These are phyloP conservation scores for Pseudomonodictys pantanalensis DNA, from an alignment of 495 filamentous ascomycete species.

Conservation along the genomic window DNA sequence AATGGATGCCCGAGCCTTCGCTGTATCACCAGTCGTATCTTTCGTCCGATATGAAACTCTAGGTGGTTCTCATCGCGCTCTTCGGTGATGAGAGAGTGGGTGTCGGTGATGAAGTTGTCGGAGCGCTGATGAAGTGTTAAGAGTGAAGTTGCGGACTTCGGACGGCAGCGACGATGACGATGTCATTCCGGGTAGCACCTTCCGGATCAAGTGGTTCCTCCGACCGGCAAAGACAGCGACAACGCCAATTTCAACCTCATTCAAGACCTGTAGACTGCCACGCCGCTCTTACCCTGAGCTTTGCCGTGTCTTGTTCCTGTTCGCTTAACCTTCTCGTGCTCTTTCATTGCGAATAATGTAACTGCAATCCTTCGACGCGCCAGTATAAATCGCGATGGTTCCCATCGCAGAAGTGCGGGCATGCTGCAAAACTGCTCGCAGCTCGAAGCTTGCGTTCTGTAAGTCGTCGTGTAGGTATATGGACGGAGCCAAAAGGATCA, in stretches of 20 bases:
- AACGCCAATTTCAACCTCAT: background rate
- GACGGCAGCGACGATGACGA: background rate
- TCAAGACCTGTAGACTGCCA: constrained; percentile 3
- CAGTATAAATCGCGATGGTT: background rate
- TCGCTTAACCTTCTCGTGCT: background rate
- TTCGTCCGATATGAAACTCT: too few relatives aligned
- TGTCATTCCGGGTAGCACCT: constrained; percentile 8
- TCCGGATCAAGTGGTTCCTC: constrained; percentile 5
- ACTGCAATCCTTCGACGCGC: too few relatives aligned
- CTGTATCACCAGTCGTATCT: too few relatives aligned
- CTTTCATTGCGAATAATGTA: background rate
- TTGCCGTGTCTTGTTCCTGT: too few relatives aligned
- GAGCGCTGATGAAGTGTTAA: too few relatives aligned
- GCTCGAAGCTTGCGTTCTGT: too few relatives aligned
- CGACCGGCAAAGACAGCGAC: constrained; percentile 16
- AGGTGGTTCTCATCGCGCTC: too few relatives aligned
- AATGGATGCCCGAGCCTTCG: too few relatives aligned
- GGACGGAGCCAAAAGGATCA: too few relatives aligned
- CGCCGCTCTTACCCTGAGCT: background rate
- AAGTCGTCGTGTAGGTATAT: too few relatives aligned
- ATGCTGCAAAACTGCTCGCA: too few relatives aligned
- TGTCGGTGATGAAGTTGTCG: constrained; percentile 2
- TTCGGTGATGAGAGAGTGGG: background rate
- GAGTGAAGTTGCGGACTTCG: constrained; percentile 16
- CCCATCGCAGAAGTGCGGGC: too few relatives aligned